These are phyloP conservation scores for Pestalotiopsis sp. DNA, from an alignment of 2,329 filamentous ascomycete species.

Conservation along the genomic window DNA sequence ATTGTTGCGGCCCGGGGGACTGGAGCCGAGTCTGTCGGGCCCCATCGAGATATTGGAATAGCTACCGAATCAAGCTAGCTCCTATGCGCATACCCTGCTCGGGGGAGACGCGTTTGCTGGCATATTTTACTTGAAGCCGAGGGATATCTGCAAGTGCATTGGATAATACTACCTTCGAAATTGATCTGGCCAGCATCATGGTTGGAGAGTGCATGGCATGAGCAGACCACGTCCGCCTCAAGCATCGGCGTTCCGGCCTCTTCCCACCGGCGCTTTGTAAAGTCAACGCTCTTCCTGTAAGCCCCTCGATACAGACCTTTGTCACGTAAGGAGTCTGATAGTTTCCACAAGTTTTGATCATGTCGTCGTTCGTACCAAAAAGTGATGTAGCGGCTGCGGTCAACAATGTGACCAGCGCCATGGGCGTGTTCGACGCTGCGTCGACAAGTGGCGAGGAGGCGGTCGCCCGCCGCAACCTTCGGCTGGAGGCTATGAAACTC, in stretches of 20 bases:
- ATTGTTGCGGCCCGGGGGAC: background rate
- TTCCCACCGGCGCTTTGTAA: too few relatives aligned
- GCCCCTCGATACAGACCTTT: too few relatives aligned
- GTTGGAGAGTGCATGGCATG: too few relatives aligned
- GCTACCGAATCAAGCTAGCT: background rate
- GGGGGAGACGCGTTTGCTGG: background rate
- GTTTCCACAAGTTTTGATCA: background rate
- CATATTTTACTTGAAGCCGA: background rate
- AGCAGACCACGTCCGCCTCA: too few relatives aligned
- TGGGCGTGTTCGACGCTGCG: background rate
- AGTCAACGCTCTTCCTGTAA: too few relatives aligned
- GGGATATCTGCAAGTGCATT: too few relatives aligned
- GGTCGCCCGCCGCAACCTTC: background rate
- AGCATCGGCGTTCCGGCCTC: too few relatives aligned
- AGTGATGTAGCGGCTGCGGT: background rate
- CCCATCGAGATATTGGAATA: background rate
- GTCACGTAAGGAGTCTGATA: too few relatives aligned
- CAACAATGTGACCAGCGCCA: background rate
- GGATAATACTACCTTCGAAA: too few relatives aligned
- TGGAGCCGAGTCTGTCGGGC: background rate
- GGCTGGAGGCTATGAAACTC: background rate
- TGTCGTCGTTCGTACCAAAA: background rate
- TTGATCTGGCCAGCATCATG: too few relatives aligned
- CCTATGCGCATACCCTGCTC: background rate
- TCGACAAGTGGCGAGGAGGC: background rate